phyloP scores from a whole-genome alignment of 1,284 basidiomycete genomes.

The Malassezia restricta region DNA sequence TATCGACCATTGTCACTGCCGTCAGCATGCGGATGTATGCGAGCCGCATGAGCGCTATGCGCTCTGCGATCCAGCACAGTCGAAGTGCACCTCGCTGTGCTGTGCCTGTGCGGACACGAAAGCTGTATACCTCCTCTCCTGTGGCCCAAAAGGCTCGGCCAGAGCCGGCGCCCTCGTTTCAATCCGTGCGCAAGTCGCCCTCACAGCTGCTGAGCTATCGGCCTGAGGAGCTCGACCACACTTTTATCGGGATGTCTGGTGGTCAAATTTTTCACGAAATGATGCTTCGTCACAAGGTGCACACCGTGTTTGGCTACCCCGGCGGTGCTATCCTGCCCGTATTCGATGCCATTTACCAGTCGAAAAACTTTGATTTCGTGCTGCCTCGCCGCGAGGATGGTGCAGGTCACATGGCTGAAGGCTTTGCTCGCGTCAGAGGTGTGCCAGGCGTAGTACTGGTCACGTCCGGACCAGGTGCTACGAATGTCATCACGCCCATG shows the following conservation, averaged over 20 bases:
- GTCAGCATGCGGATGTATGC: conserved; percentile 7
- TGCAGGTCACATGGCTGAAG: conserved; percentile 96
- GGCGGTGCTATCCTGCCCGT: conserved; percentile 96
- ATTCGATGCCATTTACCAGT: conserved; percentile 97
- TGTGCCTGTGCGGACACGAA: too few relatives aligned
- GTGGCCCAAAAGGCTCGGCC: conserved; percentile 17
- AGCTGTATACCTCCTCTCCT: background rate
- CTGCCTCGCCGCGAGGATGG: conserved; percentile 94
- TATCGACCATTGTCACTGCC: background rate
- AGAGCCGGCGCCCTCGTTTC: conserved; percentile 39
- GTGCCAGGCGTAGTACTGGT: conserved; percentile 96
- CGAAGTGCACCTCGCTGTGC: too few relatives aligned
- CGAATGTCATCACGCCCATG: conserved; percentile 95
- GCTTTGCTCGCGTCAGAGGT: conserved; percentile 91
- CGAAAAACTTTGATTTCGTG: conserved; percentile 85
- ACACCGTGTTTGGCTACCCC: conserved; percentile 94
- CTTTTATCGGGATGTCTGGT: conserved; percentile 82
- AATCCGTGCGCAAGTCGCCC: conserved; percentile 21
- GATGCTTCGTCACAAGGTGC: conserved; percentile 94
- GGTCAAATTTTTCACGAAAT: conserved; percentile 99
- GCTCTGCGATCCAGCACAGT: background rate
- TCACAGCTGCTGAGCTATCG: conserved; percentile 21
- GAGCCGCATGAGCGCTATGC: conserved; percentile 9
- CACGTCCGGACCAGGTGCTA: conserved; percentile 92
- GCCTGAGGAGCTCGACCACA: conserved; percentile 43